A percentile compares a stretch with the other conserved stretches of the same genome.
Evolutionary conservation across 805 yeast species (phyloP).

Genomic region (Phaffomyces thermotolerans): DNA sequence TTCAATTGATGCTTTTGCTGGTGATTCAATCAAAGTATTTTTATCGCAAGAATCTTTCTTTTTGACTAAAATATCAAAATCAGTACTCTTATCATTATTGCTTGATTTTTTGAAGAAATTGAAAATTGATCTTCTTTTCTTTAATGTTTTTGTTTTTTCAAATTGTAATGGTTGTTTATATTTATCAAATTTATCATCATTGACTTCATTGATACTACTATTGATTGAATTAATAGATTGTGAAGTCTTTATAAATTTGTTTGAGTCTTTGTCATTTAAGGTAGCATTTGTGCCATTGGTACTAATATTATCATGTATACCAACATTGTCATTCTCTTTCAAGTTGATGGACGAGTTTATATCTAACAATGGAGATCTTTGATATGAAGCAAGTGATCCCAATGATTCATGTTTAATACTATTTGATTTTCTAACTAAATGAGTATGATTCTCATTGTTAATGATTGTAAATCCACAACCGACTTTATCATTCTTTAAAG

Average conservation of each 20-base stretch:
- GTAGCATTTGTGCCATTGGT: too few species aligned
- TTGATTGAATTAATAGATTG: not conserved
- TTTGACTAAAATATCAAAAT: constrained; percentile 22
- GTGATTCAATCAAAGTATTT: not conserved
- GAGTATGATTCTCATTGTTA: not conserved
- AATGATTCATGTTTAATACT: constrained; percentile 16
- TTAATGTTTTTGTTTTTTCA: constrained; percentile 9
- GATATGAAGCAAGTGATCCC: not conserved
- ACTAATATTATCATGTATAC: not conserved
- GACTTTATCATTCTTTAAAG: constrained; percentile 9
- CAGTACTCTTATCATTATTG: constrained; percentile 20
- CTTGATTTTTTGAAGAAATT: constrained; percentile 15
- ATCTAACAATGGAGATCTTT: not conserved
- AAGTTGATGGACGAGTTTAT: not conserved
- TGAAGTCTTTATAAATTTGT: too few species aligned
- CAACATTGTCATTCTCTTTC: not conserved
- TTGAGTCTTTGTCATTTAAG: too few species aligned
- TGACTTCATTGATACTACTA: not conserved
- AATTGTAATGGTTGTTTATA: constrained; percentile 6
- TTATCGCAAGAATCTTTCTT: constrained; percentile 1
- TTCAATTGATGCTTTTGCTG: not conserved
- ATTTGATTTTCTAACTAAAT: constrained; percentile 14
- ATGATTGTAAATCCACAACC: constrained; percentile 17
- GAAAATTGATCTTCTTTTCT: constrained; percentile 21
- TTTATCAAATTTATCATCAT: constrained; percentile 3